Evolutionary conservation across 805 yeast genomes (phyloP).

Genomic region (Candida nitratophila): DNA sequence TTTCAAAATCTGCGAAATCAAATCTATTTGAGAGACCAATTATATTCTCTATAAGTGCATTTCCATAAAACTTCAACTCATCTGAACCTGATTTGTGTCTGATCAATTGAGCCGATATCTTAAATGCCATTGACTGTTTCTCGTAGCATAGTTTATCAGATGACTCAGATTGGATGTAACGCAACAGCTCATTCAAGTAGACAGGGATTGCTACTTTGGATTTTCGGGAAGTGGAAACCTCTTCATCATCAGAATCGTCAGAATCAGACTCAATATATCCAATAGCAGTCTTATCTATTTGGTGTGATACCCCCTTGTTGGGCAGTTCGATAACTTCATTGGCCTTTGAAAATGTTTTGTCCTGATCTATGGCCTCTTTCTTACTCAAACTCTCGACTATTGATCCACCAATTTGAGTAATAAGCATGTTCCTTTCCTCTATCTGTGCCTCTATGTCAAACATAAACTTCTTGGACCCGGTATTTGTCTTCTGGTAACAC

Average conservation of each 20-base stretch:
- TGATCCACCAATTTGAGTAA: conserved; percentile 3
- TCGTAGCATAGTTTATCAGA: conserved; percentile 40
- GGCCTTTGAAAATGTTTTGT: not conserved
- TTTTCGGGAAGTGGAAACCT: conserved; percentile 34
- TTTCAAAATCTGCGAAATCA: conserved; percentile 54
- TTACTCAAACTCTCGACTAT: not conserved
- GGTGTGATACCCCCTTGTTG: not conserved
- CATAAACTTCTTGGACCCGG: conserved; percentile 20
- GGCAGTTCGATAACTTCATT: not conserved
- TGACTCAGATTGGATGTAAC: conserved; percentile 42
- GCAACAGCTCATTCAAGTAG: conserved; percentile 65
- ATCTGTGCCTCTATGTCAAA: conserved; percentile 21
- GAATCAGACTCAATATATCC: conserved; percentile 21
- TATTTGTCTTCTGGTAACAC: conserved; percentile 27
- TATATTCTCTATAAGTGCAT: conserved; percentile 43
- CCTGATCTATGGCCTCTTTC: not conserved
- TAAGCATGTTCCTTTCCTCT: conserved; percentile 12
- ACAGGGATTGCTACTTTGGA: conserved; percentile 41
- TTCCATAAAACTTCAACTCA: conserved; percentile 55
- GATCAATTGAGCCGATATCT: conserved; percentile 50
- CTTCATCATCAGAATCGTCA: conserved; percentile 43
- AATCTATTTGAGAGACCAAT: conserved; percentile 50
- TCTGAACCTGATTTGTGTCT: conserved; percentile 57
- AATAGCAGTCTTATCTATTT: not conserved
- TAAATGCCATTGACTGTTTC: conserved; percentile 43